Evolutionary conservation across 768 basidiomycete species (phyloP), one percentile per base, ranked within the genome.

Genomic region (Collybiopsis luxurians): DNA sequence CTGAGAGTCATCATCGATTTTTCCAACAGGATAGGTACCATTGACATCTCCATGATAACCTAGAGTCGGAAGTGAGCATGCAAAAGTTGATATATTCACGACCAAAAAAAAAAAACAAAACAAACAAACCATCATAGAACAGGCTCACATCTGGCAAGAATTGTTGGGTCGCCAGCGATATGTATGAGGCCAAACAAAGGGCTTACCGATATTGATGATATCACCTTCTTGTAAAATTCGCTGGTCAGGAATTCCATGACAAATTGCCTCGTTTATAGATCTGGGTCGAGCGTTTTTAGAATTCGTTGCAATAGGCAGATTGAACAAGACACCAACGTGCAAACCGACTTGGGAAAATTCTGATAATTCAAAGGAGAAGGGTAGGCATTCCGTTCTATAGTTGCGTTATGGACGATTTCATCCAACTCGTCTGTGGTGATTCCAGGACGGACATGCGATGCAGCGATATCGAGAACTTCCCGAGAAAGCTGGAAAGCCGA

Each of bases 381-480:
- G 73, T 99, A 99, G 23, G 92, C 84, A 62, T 92, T 86, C 51
- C 95, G 80, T 73, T 95, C 89, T 61, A 98, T 87, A 61, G 80
- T 89, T 17, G 90, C 97, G 61, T 92, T 83, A 73, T 99, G 97
- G 13, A 96, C 94, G 61, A 98, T 86, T 56, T 84, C 85, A 72
- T 99, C 97, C 26, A 99, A 80, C 67, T 95, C 92, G 67, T 98
- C 95, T 1, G 97, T 98, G 11, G 96, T 97, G 38, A 97, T 83
- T 34, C 96, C 97, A n/a, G 95, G 92, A 42, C 81, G 78, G 59
- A 98, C 76, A 65, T 86, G 82, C 0, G 95, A 83, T 1, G 95
- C 96, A 17, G 92, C 89, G 56, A 92, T 79, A 69, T 98, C 95
- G 21, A 99, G 81, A n/a, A 99, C 87, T 74, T 99, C 93, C 48